Base-by-base conservation (phyloP, 345 rosid genomes). In the Eucalyptus caleyi region DNA sequence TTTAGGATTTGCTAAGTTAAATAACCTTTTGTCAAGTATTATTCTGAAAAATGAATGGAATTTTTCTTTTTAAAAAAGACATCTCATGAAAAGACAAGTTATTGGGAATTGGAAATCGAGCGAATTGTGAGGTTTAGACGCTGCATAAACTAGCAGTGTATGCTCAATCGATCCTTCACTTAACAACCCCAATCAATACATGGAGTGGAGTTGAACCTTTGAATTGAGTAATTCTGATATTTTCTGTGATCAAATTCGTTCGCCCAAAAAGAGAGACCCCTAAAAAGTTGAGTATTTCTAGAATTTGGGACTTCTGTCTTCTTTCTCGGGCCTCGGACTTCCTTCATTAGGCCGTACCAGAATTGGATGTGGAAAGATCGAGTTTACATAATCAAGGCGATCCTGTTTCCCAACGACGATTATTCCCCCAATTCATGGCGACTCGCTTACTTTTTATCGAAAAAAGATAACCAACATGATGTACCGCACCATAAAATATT, bases 31-130 rank as follows among this genome's bases (percentile, higher is more conserved):
- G 10, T 53, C 5, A 19, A 53, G 59, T 53, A 53, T 53, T 53
- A 53, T 53, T 53, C 26, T 53, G 59, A 53, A 53, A 53, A 53
- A 53, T 53, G 24, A 53, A 53, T 53, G 4, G 10, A 53, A 53
- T 18, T 53, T 53, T 53, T 53, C 1, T 1, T 53, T 53, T 53
- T 3, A 0, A 2, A 19, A 53, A 53, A 53, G 2, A 53, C 26
- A 19, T 10, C 26, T 19, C 59, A 53, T 53, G 59, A 18, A 69
- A 16, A 9, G 24, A 18, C 2, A 9, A 69, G 19, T 18, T 18
- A 5, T 16, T 34, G 42, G 24, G 7, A 32, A 69, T 72, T 19
- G 44, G 8, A 16, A 34, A 34, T 37, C 24, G 5, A 72, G 82
- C 27, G 2, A 72, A 37, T 72, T 37, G 26, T 72, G 82, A 72